These are phyloP conservation scores for Pholiota adiposa DNA, from an alignment of 1,284 basidiomycete species.

Conservation along the genomic window DNA sequence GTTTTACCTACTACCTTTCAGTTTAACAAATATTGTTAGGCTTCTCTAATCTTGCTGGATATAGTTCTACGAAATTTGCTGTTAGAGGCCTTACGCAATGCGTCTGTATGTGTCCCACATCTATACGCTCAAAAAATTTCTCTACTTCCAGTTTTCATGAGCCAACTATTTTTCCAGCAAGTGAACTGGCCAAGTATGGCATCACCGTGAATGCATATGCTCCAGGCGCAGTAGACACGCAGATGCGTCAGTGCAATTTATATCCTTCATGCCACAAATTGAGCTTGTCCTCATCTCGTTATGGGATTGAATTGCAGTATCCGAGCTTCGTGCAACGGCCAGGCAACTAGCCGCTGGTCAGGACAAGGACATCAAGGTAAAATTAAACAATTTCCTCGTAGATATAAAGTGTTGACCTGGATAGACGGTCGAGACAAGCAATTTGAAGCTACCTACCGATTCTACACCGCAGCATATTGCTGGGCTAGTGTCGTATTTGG, in stretches of 20 bases:
- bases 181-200: constrained; percentile 42
- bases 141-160: constrained; percentile 23
- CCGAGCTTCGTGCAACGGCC: neutral
- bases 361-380: neutral
- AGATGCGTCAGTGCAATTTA: constrained; percentile 14
- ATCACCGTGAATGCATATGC: constrained; percentile 60
- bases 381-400: neutral
- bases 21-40: too few species aligned
- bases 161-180: constrained; percentile 28
- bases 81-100: constrained; percentile 33
- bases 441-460: neutral
- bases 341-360: neutral
- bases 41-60: constrained; percentile 17
- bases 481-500: constrained; percentile 46
- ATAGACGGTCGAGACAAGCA: neutral
- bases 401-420: too few species aligned
- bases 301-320: neutral
- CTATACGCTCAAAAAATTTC: neutral
- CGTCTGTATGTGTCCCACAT: constrained; percentile 28
- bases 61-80: constrained; percentile 32
- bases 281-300: neutral
- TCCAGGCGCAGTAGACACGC: constrained; percentile 33
- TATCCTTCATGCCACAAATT: neutral
- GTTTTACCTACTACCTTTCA: too few species aligned
- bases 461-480: constrained; percentile 41